Percentiles rank a stretch among this genome's conserved stretches.
phyloP scores from a whole-genome alignment of 108 stramenopile genomes.

The Pseudonitzschia delicatissima region DNA sequence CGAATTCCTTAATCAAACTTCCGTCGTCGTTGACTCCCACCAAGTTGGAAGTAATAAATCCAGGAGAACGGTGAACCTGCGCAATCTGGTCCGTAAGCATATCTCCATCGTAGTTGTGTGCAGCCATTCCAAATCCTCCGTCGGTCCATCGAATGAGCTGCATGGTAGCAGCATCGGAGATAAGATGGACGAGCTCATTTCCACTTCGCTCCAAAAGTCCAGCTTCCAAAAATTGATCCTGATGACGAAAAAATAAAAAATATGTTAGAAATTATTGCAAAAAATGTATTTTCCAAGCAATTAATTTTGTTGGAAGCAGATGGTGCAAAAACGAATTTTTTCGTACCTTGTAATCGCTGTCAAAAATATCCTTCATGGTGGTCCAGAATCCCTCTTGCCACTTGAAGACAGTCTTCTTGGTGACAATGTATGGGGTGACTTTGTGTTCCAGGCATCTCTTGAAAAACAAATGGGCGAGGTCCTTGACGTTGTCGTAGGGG shows the following conservation, averaged over 20 bases:
- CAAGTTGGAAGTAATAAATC: constrained; percentile 96
- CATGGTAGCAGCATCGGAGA: constrained; percentile 98
- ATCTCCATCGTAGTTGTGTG: constrained; percentile 97
- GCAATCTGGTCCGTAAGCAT: constrained; percentile 96
- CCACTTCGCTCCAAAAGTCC: constrained; percentile 89
- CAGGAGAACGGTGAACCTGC: constrained; percentile 96
- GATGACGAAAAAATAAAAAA: constrained; percentile 5
- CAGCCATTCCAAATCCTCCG: constrained; percentile 96
- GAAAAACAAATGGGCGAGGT: constrained; percentile 94
- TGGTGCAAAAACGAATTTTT: not conserved
- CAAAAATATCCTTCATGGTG: constrained; percentile 91
- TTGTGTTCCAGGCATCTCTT: constrained; percentile 82
- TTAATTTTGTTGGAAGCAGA: not conserved
- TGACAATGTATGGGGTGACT: constrained; percentile 95
- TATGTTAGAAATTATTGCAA: not conserved
- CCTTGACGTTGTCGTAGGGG: constrained; percentile 93
- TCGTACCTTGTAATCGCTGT: constrained; percentile 80
- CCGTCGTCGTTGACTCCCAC: constrained; percentile 92
- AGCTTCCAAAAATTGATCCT: constrained; percentile 28
- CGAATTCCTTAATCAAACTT: constrained; percentile 89
- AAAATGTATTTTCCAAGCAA: not conserved
- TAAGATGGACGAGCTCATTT: constrained; percentile 91
- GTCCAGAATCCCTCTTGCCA: constrained; percentile 98
- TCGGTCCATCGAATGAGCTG: constrained; percentile 97
- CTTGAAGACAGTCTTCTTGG: constrained; percentile 99